These are phyloP conservation scores for Pseudomonodictys pantanalensis DNA, from an alignment of 495 filamentous ascomycete species.

Conservation along the genomic window DNA sequence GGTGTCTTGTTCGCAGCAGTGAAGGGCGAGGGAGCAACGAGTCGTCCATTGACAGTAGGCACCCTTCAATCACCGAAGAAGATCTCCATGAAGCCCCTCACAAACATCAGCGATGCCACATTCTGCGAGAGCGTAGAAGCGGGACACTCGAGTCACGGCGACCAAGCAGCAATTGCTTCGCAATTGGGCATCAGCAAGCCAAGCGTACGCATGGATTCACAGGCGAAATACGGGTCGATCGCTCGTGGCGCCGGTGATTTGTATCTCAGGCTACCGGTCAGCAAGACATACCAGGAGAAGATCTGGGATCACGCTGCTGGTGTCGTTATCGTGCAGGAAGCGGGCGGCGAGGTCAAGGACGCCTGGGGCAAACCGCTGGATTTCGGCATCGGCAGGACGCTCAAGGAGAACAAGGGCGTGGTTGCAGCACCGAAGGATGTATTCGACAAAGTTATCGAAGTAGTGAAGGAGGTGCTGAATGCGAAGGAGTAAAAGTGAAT, in stretches of 20 bases:
- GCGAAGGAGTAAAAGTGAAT: constrained; percentile 50
- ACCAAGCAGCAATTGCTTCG: constrained; percentile 78
- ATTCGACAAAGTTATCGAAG: constrained; percentile 74
- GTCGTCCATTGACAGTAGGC: constrained; percentile 63
- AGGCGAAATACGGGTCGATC: constrained; percentile 95
- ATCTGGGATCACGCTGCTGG: constrained; percentile 99
- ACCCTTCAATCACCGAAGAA: constrained; percentile 56
- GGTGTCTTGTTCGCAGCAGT: constrained; percentile 86
- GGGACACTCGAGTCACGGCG: constrained; percentile 81
- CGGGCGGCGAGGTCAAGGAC: constrained; percentile 88
- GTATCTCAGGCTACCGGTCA: constrained; percentile 82
- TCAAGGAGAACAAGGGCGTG: constrained; percentile 87
- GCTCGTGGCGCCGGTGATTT: constrained; percentile 94
- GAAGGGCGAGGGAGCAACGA: constrained; percentile 69
- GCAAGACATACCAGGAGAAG: constrained; percentile 91
- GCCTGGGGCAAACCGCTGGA: constrained; percentile 74
- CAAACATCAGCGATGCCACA: constrained; percentile 71
- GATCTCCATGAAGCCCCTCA: constrained; percentile 73
- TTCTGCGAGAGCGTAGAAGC: constrained; percentile 97
- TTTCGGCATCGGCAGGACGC: constrained; percentile 80
- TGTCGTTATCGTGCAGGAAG: constrained; percentile 89
- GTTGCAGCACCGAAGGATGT: constrained; percentile 77
- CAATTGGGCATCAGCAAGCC: constrained; percentile 80
- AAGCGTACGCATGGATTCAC: constrained; percentile 91
- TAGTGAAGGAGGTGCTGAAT: constrained; percentile 74